phyloP scores from a whole-genome alignment of 345 rosid genomes.

The Reutealis trisperma region DNA sequence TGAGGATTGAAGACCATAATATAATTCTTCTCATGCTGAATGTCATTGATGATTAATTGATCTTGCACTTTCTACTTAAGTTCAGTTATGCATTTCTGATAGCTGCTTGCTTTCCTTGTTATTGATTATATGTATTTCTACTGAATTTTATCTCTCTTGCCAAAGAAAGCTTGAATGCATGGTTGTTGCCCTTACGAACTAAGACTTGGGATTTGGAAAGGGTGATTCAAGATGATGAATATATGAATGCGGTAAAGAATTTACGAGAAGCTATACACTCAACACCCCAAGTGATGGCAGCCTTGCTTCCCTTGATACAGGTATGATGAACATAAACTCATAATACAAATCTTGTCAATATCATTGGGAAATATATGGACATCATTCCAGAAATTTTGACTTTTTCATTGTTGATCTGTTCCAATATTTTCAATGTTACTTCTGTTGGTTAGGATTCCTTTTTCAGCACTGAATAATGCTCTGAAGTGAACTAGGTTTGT shows the following conservation, averaged over 20 bases:
- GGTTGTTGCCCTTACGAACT: slow-evolving; percentile 64
- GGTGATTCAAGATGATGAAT: slow-evolving; percentile 41
- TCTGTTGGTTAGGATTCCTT: too few species aligned
- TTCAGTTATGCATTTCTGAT: background rate
- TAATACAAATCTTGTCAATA: background rate
- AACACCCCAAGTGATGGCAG: slow-evolving; percentile 41
- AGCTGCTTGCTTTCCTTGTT: background rate
- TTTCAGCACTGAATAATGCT: too few species aligned
- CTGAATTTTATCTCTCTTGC: background rate
- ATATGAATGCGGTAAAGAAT: slow-evolving; percentile 63
- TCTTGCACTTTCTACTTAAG: too few species aligned
- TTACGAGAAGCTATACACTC: slow-evolving; percentile 50
- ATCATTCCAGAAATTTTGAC: background rate
- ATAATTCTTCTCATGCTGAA: background rate
- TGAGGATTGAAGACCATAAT: background rate
- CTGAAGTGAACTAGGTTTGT: too few species aligned
- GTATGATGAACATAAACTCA: slow-evolving; percentile 31
- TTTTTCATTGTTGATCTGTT: background rate
- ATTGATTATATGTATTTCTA: background rate
- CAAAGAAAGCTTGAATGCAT: slow-evolving; percentile 46
- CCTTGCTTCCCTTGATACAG: slow-evolving; percentile 80
- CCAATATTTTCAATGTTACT: background rate
- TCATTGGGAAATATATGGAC: background rate
- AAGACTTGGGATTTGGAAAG: slow-evolving; percentile 41
- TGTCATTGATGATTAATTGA: background rate